These are phyloP conservation scores for Pythium phragmiticola DNA, from an alignment of 352 stramenopile genomes.

Conservation along the genomic window DNA sequence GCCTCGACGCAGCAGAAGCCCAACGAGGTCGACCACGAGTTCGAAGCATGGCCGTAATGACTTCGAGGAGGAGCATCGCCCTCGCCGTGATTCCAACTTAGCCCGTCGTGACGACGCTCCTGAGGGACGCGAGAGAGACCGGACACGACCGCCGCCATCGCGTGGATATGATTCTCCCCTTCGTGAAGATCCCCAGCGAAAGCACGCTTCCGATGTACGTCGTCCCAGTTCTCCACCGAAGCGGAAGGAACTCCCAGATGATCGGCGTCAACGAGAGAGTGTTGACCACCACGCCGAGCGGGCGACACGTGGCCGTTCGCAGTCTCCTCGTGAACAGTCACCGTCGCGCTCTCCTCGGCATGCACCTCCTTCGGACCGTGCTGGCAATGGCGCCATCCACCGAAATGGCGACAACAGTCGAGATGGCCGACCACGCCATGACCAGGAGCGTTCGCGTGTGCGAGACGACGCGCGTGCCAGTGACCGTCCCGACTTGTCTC, in stretches of 20 bases:
- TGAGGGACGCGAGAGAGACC: background rate
- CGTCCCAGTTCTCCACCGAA: constrained; percentile 7
- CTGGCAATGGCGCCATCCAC: background rate
- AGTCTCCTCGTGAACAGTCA: constrained; percentile 4
- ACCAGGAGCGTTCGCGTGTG: background rate
- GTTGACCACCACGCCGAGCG: background rate
- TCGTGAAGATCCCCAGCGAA: background rate
- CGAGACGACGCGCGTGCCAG: background rate
- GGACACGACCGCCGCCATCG: background rate
- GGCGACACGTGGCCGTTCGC: background rate
- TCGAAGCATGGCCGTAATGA: background rate
- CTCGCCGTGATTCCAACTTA: background rate
- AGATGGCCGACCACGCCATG: background rate
- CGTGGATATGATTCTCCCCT: background rate
- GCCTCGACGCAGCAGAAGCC: constrained; percentile 2
- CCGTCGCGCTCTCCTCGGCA: constrained; percentile 9
- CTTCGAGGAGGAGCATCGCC: background rate
- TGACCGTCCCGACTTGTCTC: background rate
- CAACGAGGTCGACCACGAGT: constrained; percentile 1
- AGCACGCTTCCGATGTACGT: background rate
- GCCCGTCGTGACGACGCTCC: background rate
- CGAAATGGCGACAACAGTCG: background rate
- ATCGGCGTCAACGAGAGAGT: constrained; percentile 8
- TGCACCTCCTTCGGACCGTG: background rate
- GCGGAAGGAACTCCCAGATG: background rate